Percentiles rank a stretch among this genome's conserved stretches.
Conservation (phyloP, 2,329 filamentous ascomycete genomes). For the Macrophomina phaseolina region DNA sequence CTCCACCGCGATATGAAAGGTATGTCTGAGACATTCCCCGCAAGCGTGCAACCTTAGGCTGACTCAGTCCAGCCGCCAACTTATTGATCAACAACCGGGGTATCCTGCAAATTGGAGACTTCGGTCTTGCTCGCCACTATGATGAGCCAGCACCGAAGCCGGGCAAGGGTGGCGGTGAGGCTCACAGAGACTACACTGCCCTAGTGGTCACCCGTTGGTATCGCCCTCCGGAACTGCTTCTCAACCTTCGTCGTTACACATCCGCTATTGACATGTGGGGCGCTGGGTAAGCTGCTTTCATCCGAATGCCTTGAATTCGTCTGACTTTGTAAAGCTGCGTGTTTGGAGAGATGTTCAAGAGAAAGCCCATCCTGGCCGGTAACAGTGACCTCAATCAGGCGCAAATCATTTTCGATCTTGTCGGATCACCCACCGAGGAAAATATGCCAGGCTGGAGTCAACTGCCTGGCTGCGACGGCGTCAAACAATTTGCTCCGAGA, state of each 20-base stretch:
- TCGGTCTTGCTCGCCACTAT: slow-evolving; percentile 91
- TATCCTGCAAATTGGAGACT: slow-evolving; percentile 95
- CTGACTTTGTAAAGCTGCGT: slow-evolving; percentile 71
- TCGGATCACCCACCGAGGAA: slow-evolving; percentile 86
- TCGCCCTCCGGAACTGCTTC: slow-evolving; percentile 86
- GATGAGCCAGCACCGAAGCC: slow-evolving; percentile 80
- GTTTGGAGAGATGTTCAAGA: slow-evolving; percentile 95
- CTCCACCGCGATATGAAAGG: slow-evolving; percentile 95
- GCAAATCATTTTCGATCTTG: slow-evolving; percentile 90
- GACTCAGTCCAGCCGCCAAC: slow-evolving; percentile 70
- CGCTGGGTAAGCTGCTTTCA: slow-evolving; percentile 71
- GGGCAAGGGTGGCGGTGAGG: slow-evolving; percentile 81
- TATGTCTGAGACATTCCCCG: slow-evolving; percentile 36
- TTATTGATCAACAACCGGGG: slow-evolving; percentile 94
- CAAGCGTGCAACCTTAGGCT: background rate
- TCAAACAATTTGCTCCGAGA: slow-evolving; percentile 66
- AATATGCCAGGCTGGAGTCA: slow-evolving; percentile 91
- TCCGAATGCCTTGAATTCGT: slow-evolving; percentile 1
- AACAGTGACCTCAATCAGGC: slow-evolving; percentile 89
- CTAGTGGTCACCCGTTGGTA: slow-evolving; percentile 98
- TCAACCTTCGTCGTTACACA: slow-evolving; percentile 91
- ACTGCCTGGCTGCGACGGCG: slow-evolving; percentile 79
- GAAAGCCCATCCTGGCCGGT: slow-evolving; percentile 89
- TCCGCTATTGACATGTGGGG: slow-evolving; percentile 98
- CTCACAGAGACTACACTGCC: slow-evolving; percentile 90